Conservation (phyloP, 2,329 filamentous ascomycete genomes). For the Seiridium unicorne region DNA sequence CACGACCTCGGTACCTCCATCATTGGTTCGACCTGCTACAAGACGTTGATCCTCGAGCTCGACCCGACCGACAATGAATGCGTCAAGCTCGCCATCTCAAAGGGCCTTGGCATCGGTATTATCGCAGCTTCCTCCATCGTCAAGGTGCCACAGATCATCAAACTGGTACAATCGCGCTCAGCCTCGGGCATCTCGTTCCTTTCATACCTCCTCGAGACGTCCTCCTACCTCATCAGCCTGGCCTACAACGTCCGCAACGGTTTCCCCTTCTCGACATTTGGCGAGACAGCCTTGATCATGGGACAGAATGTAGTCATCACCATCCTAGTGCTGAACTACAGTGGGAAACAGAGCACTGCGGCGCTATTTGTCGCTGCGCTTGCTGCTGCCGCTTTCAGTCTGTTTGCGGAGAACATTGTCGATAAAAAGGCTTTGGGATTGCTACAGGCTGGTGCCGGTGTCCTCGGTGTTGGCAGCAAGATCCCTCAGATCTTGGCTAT, state of each 20-base stretch:
- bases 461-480: slow-evolving; percentile 85
- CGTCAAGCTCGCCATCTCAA: slow-evolving; percentile 86
- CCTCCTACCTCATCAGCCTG: slow-evolving; percentile 81
- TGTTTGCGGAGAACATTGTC: slow-evolving; percentile 68
- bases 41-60: slow-evolving; percentile 79
- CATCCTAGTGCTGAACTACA: slow-evolving; percentile 81
- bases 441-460: slow-evolving; percentile 80
- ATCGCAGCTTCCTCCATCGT: slow-evolving; percentile 87
- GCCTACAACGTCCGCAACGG: slow-evolving; percentile 89
- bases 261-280: slow-evolving; percentile 95
- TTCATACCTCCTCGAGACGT: slow-evolving; percentile 89
- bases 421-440: slow-evolving; percentile 67
- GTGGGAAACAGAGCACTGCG: slow-evolving; percentile 64
- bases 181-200: slow-evolving; percentile 84
- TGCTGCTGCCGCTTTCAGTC: slow-evolving; percentile 63
- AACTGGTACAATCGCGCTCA: slow-evolving; percentile 79
- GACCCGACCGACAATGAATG: slow-evolving; percentile 75
- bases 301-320: slow-evolving; percentile 91
- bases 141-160: slow-evolving; percentile 96
- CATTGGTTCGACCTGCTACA: slow-evolving; percentile 82
- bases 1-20: slow-evolving; percentile 74
- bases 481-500: slow-evolving; percentile 89
- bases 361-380: slow-evolving; percentile 78
- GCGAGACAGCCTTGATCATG: slow-evolving; percentile 89
- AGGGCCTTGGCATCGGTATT: slow-evolving; percentile 90